phyloP scores from a whole-genome alignment of 495 filamentous ascomycete species.

The Lepidopterella palustris region DNA sequence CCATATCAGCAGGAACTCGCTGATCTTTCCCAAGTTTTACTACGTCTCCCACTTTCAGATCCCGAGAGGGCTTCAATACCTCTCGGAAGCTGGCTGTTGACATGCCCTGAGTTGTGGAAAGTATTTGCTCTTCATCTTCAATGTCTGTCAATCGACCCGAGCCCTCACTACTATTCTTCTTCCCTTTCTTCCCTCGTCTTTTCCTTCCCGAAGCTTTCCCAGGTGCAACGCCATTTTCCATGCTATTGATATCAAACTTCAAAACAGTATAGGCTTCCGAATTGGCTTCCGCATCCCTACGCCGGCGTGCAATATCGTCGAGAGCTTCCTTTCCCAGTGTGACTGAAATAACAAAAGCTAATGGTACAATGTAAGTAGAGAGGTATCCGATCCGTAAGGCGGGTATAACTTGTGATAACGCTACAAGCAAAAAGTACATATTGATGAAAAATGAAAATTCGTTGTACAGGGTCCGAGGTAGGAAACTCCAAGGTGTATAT shows the following conservation, averaged over 20 bases:
- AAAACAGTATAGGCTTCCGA: conserved; percentile 82
- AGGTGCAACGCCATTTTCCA: conserved; percentile 15
- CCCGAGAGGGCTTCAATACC: conserved; percentile 70
- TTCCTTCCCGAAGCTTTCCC: conserved; percentile 22
- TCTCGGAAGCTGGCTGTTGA: conserved; percentile 51
- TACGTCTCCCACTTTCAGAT: conserved; percentile 91
- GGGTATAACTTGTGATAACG: conserved; percentile 86
- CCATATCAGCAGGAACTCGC: conserved; percentile 86
- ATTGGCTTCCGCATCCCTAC: conserved; percentile 89
- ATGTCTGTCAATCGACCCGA: conserved; percentile 38
- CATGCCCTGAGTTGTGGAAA: conserved; percentile 35
- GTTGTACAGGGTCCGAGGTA: conserved; percentile 91
- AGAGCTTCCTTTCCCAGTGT: conserved; percentile 93
- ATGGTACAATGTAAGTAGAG: conserved; percentile 85
- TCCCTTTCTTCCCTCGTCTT: conserved; percentile 14
- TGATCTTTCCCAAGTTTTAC: conserved; percentile 86
- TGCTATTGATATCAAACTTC: conserved; percentile 47
- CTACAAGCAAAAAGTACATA: conserved; percentile 94
- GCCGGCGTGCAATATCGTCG: conserved; percentile 81
- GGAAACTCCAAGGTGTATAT: conserved; percentile 93
- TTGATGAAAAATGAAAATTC: conserved; percentile 99
- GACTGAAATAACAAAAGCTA: conserved; percentile 85
- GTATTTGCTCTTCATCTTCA: conserved; percentile 37
- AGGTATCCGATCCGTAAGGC: conserved; percentile 87
- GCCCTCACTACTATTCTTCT: conserved; percentile 22